phyloP scores from a whole-genome alignment of 192 early-diverging fungal species.

The Thamnidium elegans region DNA sequence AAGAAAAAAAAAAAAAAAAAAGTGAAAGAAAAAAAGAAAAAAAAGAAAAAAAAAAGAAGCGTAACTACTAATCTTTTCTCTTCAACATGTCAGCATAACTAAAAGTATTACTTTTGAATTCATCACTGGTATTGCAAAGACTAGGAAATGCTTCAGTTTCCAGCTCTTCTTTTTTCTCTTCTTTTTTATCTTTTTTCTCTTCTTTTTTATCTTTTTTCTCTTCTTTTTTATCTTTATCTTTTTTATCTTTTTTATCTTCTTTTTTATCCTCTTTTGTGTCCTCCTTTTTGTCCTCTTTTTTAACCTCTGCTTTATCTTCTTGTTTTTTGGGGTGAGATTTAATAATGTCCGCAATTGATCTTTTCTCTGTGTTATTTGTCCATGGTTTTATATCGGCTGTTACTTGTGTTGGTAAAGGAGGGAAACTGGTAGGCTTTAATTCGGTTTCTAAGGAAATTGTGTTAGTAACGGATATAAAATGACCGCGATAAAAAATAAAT shows the following conservation, averaged over 20 bases:
- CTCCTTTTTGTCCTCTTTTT: neutral
- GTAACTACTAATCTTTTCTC: neutral
- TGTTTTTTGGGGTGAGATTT: neutral
- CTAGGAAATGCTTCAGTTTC: neutral
- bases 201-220: neutral
- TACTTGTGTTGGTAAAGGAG: slow-evolving; percentile 12
- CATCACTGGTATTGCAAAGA: neutral
- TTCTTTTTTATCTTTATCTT: neutral
- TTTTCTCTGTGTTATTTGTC: no score
- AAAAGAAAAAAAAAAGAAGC: neutral
- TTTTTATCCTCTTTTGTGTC: no score
- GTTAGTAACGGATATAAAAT: no score
- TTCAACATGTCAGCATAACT: slow-evolving; percentile 30
- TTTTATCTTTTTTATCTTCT: neutral
- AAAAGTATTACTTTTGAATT: slow-evolving; percentile 3
- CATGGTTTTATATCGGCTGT: neutral
- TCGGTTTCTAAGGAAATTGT: no score
- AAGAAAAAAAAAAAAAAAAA: neutral
- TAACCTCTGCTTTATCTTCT: neutral
- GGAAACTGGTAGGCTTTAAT: slow-evolving; percentile 11
- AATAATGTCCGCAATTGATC: slow-evolving; percentile 9
- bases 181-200: neutral
- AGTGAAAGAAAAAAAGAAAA: neutral
- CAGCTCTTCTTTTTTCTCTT: neutral
- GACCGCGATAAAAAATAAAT: no score